These are phyloP conservation scores for Thozetella sp. DNA, from an alignment of 495 filamentous ascomycete genomes.

Conservation along the genomic window DNA sequence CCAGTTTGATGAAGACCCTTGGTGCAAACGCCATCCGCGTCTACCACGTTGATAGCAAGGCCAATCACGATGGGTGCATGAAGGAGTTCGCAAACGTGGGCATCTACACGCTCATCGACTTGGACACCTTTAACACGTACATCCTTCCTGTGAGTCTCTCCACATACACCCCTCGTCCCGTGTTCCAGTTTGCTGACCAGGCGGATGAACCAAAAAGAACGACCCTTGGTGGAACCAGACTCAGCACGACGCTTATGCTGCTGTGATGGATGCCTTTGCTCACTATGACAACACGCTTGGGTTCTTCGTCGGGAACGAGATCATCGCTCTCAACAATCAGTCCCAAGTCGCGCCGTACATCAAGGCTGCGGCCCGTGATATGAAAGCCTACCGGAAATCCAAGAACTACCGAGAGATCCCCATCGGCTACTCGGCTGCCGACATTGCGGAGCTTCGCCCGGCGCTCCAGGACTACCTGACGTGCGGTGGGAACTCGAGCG, in stretches of 20 bases:
- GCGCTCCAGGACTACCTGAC: conserved; percentile 89
- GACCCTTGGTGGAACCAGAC: conserved; percentile 69
- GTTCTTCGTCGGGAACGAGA: conserved; percentile 88
- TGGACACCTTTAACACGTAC: conserved; percentile 81
- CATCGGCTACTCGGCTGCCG: conserved; percentile 87
- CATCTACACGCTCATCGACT: conserved; percentile 81
- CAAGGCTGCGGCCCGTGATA: conserved; percentile 77
- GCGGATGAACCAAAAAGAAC: conserved; percentile 34
- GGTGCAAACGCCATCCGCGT: conserved; percentile 87
- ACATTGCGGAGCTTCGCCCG: conserved; percentile 78
- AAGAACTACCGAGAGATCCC: conserved; percentile 85
- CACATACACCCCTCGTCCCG: conserved; percentile 19
- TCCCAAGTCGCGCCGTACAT: conserved; percentile 78
- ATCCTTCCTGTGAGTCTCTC: conserved; percentile 65
- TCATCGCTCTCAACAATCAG: conserved; percentile 61
- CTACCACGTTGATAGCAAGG: conserved; percentile 78
- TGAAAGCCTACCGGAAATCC: conserved; percentile 77
- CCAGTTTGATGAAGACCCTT: conserved; percentile 74
- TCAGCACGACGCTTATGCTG: conserved; percentile 65
- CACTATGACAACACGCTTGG: conserved; percentile 78
- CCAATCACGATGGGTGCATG: conserved; percentile 75
- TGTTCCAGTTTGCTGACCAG: no score
- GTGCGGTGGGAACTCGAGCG: conserved; percentile 67
- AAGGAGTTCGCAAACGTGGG: conserved; percentile 66
- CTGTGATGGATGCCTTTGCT: conserved; percentile 79